Percentiles rank a stretch among this genome's conserved stretches.
Conservation (phyloP, 768 basidiomycete genomes). For the Boletellus ananas region DNA sequence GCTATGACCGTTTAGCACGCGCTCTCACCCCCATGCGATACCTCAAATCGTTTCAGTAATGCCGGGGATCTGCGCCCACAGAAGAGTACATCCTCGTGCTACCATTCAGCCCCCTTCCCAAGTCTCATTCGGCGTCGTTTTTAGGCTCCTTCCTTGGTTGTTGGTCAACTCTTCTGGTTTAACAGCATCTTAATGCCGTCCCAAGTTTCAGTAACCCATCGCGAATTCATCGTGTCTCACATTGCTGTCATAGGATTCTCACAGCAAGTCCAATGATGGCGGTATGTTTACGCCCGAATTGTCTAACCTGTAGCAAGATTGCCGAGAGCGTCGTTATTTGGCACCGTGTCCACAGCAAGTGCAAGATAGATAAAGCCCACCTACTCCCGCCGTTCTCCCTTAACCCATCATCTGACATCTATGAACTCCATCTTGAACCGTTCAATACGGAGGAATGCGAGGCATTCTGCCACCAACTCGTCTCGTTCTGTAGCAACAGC, state of each 20-base stretch:
- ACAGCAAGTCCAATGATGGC: not conserved
- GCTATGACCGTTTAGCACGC: too few relatives aligned
- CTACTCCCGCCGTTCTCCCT: not conserved
- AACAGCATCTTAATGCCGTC: too few relatives aligned
- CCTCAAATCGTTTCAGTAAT: not conserved
- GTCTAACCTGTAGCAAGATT: slow-evolving; percentile 1
- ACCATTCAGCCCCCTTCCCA: too few relatives aligned
- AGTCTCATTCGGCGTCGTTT: not conserved
- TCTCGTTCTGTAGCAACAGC: not conserved
- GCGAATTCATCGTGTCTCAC: too few relatives aligned
- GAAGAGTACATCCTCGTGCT: slow-evolving; percentile 2
- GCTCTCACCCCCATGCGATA: too few relatives aligned
- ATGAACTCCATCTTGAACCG: slow-evolving; percentile 4
- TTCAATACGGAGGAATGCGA: not conserved
- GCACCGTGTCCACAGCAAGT: not conserved
- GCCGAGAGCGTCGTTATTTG: not conserved
- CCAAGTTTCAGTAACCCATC: too few relatives aligned
- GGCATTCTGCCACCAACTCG: not conserved
- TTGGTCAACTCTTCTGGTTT: too few relatives aligned
- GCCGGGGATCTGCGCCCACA: slow-evolving; percentile 9
- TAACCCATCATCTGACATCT: not conserved
- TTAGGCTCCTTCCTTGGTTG: not conserved
- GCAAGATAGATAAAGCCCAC: slow-evolving; percentile 9
- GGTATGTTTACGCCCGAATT: not conserved
- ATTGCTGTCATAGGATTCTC: not conserved